Evolutionary conservation across 2,329 filamentous ascomycete species (phyloP).

Genomic region (Immersiporthe knoxdaviesiana): DNA sequence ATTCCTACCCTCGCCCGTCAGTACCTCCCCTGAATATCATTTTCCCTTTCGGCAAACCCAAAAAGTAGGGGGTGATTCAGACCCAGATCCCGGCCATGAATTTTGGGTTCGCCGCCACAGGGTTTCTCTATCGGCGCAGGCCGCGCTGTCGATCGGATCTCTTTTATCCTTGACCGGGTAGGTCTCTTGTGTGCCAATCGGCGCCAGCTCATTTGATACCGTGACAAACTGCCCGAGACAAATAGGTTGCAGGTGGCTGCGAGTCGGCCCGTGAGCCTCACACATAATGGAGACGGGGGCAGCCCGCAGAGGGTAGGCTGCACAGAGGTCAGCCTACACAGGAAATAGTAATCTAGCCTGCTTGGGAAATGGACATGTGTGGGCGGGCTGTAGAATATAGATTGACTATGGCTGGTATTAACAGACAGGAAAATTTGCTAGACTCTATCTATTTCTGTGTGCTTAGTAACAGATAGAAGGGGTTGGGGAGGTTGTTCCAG

Average conservation of each 20-base stretch:
- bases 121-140: conserved; percentile 2
- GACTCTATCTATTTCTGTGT: too few relatives aligned
- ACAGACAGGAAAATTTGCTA: too few relatives aligned
- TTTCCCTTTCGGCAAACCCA: conserved; percentile 5
- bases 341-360: background rate
- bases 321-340: background rate
- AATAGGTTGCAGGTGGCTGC: background rate
- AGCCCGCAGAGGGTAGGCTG: background rate
- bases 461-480: too few relatives aligned
- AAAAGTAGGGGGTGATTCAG: background rate
- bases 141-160: conserved; percentile 1
- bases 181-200: background rate
- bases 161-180: background rate
- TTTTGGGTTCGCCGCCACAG: background rate
- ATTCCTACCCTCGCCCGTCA: background rate
- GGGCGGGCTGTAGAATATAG: background rate
- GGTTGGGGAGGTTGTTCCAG: too few relatives aligned
- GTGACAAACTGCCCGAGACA: background rate
- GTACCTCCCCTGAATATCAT: conserved; percentile 12
- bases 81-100: background rate
- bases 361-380: background rate
- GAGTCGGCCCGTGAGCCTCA: background rate
- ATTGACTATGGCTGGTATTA: background rate
- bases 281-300: background rate
- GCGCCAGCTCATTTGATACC: background rate